A percentile compares a stretch with the other conserved stretches of the same genome.
Conservation (phyloP, 441 rosid genomes). For the Biscutella auriculata region DNA sequence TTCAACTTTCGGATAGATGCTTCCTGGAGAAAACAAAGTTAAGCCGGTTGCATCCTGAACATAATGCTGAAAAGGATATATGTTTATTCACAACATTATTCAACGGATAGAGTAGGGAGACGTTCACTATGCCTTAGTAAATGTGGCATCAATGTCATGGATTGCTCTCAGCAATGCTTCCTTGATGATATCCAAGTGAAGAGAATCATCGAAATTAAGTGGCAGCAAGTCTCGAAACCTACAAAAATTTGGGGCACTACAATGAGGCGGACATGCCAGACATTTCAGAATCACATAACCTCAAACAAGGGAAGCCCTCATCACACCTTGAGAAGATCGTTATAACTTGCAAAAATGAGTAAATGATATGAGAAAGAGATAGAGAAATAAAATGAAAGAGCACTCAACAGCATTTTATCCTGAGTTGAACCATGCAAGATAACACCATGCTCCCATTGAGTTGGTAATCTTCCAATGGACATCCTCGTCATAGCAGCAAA, state of each 20-base stretch:
- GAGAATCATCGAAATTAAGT: slow-evolving; percentile 45
- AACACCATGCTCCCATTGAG: slow-evolving; percentile 32
- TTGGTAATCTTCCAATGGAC: slow-evolving; percentile 33
- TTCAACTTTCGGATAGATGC: slow-evolving; percentile 48
- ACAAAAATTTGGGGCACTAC: not conserved
- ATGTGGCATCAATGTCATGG: slow-evolving; percentile 76
- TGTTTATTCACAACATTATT: not conserved
- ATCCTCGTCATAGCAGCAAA: slow-evolving; percentile 43
- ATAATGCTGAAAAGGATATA: slow-evolving; percentile 4
- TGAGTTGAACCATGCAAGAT: slow-evolving; percentile 33
- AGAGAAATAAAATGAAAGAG: not conserved
- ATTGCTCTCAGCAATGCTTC: slow-evolving; percentile 84
- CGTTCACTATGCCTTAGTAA: slow-evolving; percentile 46
- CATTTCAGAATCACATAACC: not conserved
- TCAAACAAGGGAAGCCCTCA: not conserved
- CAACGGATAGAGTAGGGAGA: not conserved
- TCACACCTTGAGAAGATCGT: not conserved
- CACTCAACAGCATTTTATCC: slow-evolving; percentile 41
- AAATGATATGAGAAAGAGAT: not conserved
- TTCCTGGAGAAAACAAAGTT: slow-evolving; percentile 42
- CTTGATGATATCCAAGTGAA: slow-evolving; percentile 68
- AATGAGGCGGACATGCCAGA: not conserved
- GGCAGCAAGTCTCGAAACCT: slow-evolving; percentile 52
- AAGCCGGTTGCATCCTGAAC: not conserved
- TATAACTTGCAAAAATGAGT: not conserved